Evolutionary conservation across 305 asterid species (phyloP), one percentile per base, ranked within the genome.

Genomic region (Rubia tinctorum): DNA sequence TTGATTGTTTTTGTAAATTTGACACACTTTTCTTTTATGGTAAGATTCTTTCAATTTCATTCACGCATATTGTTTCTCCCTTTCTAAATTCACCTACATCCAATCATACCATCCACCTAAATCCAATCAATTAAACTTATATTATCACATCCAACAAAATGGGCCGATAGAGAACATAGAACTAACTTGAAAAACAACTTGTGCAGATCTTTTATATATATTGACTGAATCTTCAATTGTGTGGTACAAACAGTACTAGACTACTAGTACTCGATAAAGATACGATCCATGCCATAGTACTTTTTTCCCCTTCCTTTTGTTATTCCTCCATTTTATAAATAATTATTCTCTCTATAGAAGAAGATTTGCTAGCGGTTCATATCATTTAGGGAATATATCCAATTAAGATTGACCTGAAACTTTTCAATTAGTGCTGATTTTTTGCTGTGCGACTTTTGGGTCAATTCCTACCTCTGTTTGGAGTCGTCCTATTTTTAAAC

Each of bases 371-470:
- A 14, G 58, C 17, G 58, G 58, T 25, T 60, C 65, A 23, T 60
- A 60, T 23, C 65, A 60, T 60, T 60, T 60, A 60, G 39, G 39
- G 65, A 60, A 60, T 60, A 60, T 23, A 60, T 60, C 6, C 65
- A 23, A 60, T 60, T 25, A 20, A 60, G 65, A 20, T 60, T 60
- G 65, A 60, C 37, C 65, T 60, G 18, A 10, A 60, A 23, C 65
- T 60, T 23, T 60, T 60, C 65, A 60, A 22, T 7, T 20, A 58
- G 13, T 20, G 2, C n/a, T n/a, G n/a, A n/a, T n/a, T 60, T 20
- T 60, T 60, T 60, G 30, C 23, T 60, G 37, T 13, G 30, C 23
- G 13, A 10, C 34, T 60, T 11, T 60, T 22, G 22, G 30, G 30
- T 60, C 30, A n/a, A 58, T 58, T 58, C 20, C 14, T n/a, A 7